Evolutionary conservation across 805 yeast species (phyloP), one percentile per base, ranked within the genome.

Genomic region (Blastobotrys mokoenaii): DNA sequence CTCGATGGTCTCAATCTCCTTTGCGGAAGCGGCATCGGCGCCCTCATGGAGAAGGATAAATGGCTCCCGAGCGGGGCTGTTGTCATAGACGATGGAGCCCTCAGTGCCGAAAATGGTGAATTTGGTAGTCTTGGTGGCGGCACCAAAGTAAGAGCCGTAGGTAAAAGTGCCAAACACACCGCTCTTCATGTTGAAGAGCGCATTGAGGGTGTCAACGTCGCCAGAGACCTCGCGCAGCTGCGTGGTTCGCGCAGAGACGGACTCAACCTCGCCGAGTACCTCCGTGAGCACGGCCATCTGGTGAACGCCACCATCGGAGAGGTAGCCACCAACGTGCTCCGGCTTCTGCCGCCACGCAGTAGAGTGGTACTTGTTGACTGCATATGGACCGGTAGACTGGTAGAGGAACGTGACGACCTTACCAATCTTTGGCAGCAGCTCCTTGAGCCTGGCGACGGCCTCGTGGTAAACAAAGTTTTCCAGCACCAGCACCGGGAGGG

Each of bases 241-340:
- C 49, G 70, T 77, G 11, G 96, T 82, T 53, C 75, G 74, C 8
- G 88, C 96, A 45, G 85, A 75, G 33, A 89, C 78, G 5, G 80
- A 64, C 41, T 74, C 77, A 12, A 87, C 81, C 18, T 72, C 70
- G 44, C 97, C 97, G 45, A 90, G 70, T 15, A 87, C 79, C 48
- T 79, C 86, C 7, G 95, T 87, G 52, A 89, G 73, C 33, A 87
- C 68, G 2, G 96, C 96, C 62, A 89, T 69, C 64, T 89, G 97
- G 66, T 90, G 97, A 18, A 90, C 97, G 61, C 97, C 97, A 58
- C 96, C 97, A 59, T 90, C 97, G 47, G 90, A 81, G 56, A 90
- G 70, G 65, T 72, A 89, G 0, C 97, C 97, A 45, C 97, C 97
- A 53, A 88, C 76, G 61, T 90, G 97, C 64, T 86, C 81, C 29